phyloP scores from a whole-genome alignment of 23 red algal species.

The Gracilaria gracilis region DNA sequence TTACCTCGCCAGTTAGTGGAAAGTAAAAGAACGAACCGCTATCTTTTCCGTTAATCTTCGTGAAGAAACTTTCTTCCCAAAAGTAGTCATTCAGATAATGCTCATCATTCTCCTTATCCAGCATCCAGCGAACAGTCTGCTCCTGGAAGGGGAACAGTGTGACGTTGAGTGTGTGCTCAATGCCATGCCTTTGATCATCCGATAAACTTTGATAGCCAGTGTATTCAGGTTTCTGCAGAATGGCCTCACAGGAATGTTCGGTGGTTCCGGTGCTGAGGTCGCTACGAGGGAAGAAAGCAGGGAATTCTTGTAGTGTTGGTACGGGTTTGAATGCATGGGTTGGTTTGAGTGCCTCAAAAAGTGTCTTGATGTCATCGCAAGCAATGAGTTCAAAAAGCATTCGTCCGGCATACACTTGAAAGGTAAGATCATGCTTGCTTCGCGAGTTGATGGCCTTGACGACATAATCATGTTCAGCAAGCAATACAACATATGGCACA shows the following conservation, averaged over 20 bases:
- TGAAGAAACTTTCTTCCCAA: conserved; percentile 63
- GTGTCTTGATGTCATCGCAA: conserved; percentile 40
- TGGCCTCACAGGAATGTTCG: conserved; percentile 1
- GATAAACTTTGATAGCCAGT: conserved; percentile 30
- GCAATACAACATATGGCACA: conserved; percentile 53
- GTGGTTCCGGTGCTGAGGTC: background rate
- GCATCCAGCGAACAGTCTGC: conserved; percentile 68
- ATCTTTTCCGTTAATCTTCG: conserved; percentile 7
- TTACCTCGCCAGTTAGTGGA: conserved; percentile 53
- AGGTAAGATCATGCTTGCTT: conserved; percentile 4
- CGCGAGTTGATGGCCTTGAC: background rate
- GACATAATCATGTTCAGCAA: conserved; percentile 21
- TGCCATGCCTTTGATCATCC: conserved; percentile 21
- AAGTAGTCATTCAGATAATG: conserved; percentile 69
- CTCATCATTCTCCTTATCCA: conserved; percentile 63
- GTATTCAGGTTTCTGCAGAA: conserved; percentile 55
- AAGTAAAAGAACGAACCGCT: conserved; percentile 49
- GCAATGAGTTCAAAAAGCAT: conserved; percentile 71
- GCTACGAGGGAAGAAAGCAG: conserved; percentile 31
- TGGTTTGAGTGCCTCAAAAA: conserved; percentile 37
- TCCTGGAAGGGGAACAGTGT: conserved; percentile 53
- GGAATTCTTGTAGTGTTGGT: background rate
- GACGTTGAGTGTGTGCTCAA: conserved; percentile 27
- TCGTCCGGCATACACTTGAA: conserved; percentile 54
- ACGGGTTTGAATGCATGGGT: conserved; percentile 18